A percentile compares a stretch with the other conserved stretches of the same genome.
Conservation (phyloP, 2,329 filamentous ascomycete genomes). For the Reticulascus tulasneorum region DNA sequence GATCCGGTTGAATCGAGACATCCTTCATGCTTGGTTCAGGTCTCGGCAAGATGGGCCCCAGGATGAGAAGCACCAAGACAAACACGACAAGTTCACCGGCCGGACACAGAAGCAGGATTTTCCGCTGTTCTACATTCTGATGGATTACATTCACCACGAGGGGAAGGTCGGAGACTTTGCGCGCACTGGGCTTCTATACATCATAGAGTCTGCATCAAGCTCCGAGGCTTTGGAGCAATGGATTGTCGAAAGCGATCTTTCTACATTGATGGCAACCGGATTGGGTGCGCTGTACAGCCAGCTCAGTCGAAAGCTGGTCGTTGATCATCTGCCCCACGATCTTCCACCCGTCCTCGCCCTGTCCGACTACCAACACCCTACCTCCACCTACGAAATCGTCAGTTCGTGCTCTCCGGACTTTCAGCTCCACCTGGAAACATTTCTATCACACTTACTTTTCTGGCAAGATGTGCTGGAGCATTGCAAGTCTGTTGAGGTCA, state of each 20-base stretch:
- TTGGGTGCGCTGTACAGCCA: constrained; percentile 72
- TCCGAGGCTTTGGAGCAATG: constrained; percentile 84
- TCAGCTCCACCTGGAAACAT: constrained; percentile 84
- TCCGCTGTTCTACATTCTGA: constrained; percentile 88
- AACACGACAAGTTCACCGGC: constrained; percentile 78
- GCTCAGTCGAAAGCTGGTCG: constrained; percentile 72
- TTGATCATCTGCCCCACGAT: constrained; percentile 69
- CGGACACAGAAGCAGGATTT: constrained; percentile 89
- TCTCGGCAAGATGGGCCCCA: constrained; percentile 36
- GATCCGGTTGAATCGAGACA: constrained; percentile 82
- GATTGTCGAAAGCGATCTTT: constrained; percentile 95
- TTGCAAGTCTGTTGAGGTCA: constrained; percentile 86
- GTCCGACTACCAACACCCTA: constrained; percentile 79
- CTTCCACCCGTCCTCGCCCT: constrained; percentile 81
- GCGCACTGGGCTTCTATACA: constrained; percentile 86
- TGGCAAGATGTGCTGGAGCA: constrained; percentile 99
- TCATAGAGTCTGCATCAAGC: constrained; percentile 87
- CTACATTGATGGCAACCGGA: constrained; percentile 94
- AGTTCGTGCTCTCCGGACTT: constrained; percentile 72
- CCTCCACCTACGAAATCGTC: constrained; percentile 66
- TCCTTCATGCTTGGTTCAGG: constrained; percentile 89
- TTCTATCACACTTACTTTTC: constrained; percentile 90
- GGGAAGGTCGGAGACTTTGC: constrained; percentile 95
- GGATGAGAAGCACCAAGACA: constrained; percentile 44
- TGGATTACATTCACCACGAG: constrained; percentile 96